A percentile compares a stretch with the other conserved stretches of the same genome.
phyloP scores from a whole-genome alignment of 441 rosid genomes.

The Kokia cookei region DNA sequence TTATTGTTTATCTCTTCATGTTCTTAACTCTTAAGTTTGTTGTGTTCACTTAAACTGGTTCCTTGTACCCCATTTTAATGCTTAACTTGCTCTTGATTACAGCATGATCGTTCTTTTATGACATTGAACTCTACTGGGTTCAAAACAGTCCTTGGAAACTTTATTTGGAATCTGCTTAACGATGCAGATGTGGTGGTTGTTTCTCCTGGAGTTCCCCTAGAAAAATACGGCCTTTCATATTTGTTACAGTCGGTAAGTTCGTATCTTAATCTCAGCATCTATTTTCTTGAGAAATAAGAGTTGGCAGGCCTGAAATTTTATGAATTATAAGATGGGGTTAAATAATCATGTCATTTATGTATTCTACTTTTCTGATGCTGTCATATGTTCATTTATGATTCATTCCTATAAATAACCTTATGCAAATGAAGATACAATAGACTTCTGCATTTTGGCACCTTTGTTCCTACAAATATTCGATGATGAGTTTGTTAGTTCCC shows the following conservation, averaged over 20 bases:
- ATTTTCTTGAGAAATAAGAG: background rate
- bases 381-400: background rate
- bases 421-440: background rate
- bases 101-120: constrained; percentile 22
- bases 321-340: background rate
- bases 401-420: background rate
- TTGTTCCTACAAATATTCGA: background rate
- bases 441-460: background rate
- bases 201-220: constrained; percentile 29
- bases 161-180: constrained; percentile 8
- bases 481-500: background rate
- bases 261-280: background rate
- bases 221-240: constrained; percentile 18
- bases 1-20: background rate
- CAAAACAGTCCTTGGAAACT: constrained; percentile 24
- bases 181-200: constrained; percentile 25
- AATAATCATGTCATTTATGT: background rate
- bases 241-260: constrained; percentile 28
- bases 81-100: constrained; percentile 1
- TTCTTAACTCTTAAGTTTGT: background rate
- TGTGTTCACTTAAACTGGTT: background rate
- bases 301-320: background rate
- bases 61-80: background rate
- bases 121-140: constrained; percentile 5
- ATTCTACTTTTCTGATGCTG: background rate